Evolutionary conservation across 139 green algal species (phyloP), one percentile per base, ranked within the genome.

Genomic region (Nannochloris sp.): DNA sequence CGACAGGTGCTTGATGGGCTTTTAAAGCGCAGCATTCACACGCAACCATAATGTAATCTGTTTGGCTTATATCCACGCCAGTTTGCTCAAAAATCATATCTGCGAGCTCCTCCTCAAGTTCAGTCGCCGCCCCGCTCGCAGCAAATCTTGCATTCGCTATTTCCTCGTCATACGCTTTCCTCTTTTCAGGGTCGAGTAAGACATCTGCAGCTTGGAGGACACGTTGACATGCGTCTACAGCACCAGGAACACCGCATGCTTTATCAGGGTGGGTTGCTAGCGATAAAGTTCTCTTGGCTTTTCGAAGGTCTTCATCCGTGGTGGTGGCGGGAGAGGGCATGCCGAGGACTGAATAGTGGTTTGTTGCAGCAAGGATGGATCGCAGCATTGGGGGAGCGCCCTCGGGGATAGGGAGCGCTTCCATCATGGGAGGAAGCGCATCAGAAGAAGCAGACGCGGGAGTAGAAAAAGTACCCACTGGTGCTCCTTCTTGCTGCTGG

Each of bases 241-340:
- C 67, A 1, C 67, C 67, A 3, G 67, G 67, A 6, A 45, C 42
- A 1, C 30, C 46, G n/a, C 67, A 55, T 19, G 67, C 37, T 37
- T 74, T 74, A 57, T 74, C 67, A 1, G 67, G 67, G 58, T 74
- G 67, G 4, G 67, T 74, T 34, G 44, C 33, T 44, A 74, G 67
- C 3, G 46, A 59, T 2, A 67, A 54, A 6, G 33, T 25, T 51
- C 59, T 54, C 59, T 68, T 74, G 33, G 67, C 67, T 9, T 62
- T 61, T 34, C 34, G 9, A 19, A 59, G 9, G 10, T 34, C 48
- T 12, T 59, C 12, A 12, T 59, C 48, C n/a, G n/a, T n/a, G n/a
- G n/a, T n/a, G 9, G 9, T 12, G 9, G 48, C 48, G 12, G 9
- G 8, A 9, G 8, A 10, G 9, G 48, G 48, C 12, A 59, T 36